Evolutionary conservation across 768 basidiomycete species (phyloP).

Genomic region (Floccularia luteovirens): DNA sequence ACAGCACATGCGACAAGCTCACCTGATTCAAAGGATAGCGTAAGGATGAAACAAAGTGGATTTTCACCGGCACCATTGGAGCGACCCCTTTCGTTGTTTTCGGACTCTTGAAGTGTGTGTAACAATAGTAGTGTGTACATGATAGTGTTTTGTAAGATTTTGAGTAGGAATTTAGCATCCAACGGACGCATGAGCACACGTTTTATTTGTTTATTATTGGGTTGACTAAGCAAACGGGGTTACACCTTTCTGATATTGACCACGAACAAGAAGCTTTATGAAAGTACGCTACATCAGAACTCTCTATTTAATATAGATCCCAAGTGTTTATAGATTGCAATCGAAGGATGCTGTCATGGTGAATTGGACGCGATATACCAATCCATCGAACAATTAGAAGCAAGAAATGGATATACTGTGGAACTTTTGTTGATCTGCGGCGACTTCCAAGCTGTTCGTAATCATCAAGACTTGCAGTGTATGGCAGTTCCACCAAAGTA

Average conservation of each 20-base stretch:
- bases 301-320: no score
- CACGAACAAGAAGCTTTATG: no score
- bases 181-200: no score
- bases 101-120: background rate
- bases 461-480: slow-evolving; percentile 74
- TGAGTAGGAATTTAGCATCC: no score
- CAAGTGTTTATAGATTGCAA: slow-evolving; percentile 84
- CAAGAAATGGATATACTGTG: slow-evolving; percentile 53
- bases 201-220: no score
- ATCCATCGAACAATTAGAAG: slow-evolving; percentile 58
- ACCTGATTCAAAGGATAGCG: background rate
- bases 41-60: background rate
- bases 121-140: no score
- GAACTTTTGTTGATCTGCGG: slow-evolving; percentile 91
- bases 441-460: slow-evolving; percentile 92
- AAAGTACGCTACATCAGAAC: no score
- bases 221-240: no score
- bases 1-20: background rate
- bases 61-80: slow-evolving; percentile 1
- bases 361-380: slow-evolving; percentile 83
- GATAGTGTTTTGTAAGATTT: no score
- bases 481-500: slow-evolving; percentile 94
- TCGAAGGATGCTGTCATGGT: slow-evolving; percentile 96
- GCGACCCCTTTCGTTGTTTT: background rate
- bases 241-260: no score